Conservation (phyloP, 2,329 filamentous ascomycete genomes). For the Stagonosporopsis chrysanthemi region DNA sequence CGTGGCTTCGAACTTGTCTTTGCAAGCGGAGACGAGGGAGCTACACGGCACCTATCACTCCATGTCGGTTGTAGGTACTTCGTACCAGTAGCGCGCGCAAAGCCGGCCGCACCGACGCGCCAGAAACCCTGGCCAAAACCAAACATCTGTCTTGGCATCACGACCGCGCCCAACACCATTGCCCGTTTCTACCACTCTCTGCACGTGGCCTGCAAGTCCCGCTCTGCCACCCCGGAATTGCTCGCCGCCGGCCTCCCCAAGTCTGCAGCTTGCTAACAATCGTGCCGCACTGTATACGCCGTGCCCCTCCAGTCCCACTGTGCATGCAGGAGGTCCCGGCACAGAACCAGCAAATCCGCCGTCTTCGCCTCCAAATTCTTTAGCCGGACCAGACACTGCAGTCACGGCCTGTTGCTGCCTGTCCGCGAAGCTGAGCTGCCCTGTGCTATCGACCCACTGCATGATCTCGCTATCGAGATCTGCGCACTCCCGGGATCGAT, state of each 20-base stretch:
- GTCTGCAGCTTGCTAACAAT: not conserved
- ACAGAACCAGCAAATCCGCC: constrained; percentile 6
- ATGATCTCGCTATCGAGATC: constrained; percentile 18
- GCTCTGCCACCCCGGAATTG: not conserved
- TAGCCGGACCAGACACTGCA: constrained; percentile 1
- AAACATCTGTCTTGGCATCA: constrained; percentile 26
- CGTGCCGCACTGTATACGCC: constrained; percentile 14
- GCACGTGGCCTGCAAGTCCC: not conserved
- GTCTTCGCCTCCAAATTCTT: constrained; percentile 6
- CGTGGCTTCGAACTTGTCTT: constrained; percentile 19
- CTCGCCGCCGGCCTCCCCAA: constrained; percentile 2
- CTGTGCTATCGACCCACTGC: constrained; percentile 13
- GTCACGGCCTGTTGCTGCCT: constrained; percentile 1
- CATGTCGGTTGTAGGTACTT: constrained; percentile 17
- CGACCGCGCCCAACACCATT: not conserved
- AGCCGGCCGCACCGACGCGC: constrained; percentile 10
- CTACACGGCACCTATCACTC: constrained; percentile 9
- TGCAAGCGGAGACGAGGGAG: constrained; percentile 2
- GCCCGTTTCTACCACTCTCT: no score
- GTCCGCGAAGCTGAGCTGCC: constrained; percentile 1
- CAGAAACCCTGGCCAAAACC: not conserved
- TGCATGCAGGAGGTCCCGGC: constrained; percentile 10
- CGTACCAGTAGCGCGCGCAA: constrained; percentile 1
- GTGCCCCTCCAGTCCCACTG: constrained; percentile 12
- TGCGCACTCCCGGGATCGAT: constrained; percentile 1